Evolutionary conservation across 352 stramenopile species (phyloP).

Genomic region (Phytophthora boehmeriae): DNA sequence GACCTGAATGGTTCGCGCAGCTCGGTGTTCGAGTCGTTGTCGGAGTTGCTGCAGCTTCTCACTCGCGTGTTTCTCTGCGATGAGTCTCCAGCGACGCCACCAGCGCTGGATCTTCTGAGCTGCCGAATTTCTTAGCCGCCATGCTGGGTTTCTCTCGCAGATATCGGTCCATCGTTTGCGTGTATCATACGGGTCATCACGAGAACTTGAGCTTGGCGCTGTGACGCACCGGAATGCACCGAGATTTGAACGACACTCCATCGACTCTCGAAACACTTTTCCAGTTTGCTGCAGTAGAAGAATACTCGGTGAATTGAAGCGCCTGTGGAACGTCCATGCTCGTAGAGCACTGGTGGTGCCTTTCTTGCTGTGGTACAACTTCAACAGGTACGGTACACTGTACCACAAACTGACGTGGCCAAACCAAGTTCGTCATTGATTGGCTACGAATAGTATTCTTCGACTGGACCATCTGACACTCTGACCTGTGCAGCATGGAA

Average conservation of each 20-base stretch:
- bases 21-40: neutral
- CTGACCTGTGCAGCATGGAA: slow-evolving; percentile 5
- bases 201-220: too few species aligned
- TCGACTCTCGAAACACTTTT: too few species aligned
- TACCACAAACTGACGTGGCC: neutral
- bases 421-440: neutral
- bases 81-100: neutral
- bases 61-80: neutral
- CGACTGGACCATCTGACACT: too few species aligned
- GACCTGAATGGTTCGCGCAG: neutral
- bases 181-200: neutral
- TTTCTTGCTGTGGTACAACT: neutral
- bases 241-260: too few species aligned
- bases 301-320: neutral
- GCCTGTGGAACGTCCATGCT: neutral
- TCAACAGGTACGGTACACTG: neutral
- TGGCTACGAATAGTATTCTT: too few species aligned
- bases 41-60: neutral
- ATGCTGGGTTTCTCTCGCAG: neutral
- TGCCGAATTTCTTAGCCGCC: neutral
- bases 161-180: neutral
- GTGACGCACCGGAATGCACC: too few species aligned
- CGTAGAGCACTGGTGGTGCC: neutral
- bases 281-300: too few species aligned
- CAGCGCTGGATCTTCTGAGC: neutral